These are phyloP conservation scores for Euphorbia peplus DNA, from an alignment of 345 rosid genomes.

Conservation along the genomic window DNA sequence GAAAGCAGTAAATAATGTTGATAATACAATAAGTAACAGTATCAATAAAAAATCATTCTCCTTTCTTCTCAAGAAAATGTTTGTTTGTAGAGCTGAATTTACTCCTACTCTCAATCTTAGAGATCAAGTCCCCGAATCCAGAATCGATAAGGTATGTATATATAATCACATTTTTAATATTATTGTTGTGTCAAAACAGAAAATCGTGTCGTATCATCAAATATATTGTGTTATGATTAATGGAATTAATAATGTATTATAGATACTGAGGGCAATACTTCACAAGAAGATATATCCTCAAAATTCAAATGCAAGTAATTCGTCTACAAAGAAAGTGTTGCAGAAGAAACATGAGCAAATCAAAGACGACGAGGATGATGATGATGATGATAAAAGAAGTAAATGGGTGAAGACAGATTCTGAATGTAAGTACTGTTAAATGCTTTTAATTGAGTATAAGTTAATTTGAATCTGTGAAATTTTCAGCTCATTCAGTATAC, in stretches of 20 bases:
- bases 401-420: slow-evolving; percentile 92
- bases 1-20: slow-evolving; percentile 27
- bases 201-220: too few species aligned
- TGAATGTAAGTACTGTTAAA: slow-evolving; percentile 62
- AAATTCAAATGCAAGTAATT: slow-evolving; percentile 31
- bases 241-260: too few species aligned
- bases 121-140: slow-evolving; percentile 54
- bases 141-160: slow-evolving; percentile 59
- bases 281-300: slow-evolving; percentile 72
- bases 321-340: slow-evolving; percentile 37
- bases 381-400: slow-evolving; percentile 36
- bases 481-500: not conserved
- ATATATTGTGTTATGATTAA: too few species aligned
- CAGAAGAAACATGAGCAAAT: slow-evolving; percentile 35
- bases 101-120: slow-evolving; percentile 44
- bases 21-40: slow-evolving; percentile 13
- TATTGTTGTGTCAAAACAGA: too few species aligned
- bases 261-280: slow-evolving; percentile 63
- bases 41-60: slow-evolving; percentile 50
- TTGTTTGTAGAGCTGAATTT: slow-evolving; percentile 60
- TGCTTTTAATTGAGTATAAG: too few species aligned
- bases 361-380: slow-evolving; percentile 33
- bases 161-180: too few species aligned
- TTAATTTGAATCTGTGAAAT: too few species aligned
- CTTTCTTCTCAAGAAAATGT: slow-evolving; percentile 63